These are phyloP conservation scores for Zymoseptoria crescenta DNA, from an alignment of 2,329 filamentous ascomycete genomes.

Conservation along the genomic window DNA sequence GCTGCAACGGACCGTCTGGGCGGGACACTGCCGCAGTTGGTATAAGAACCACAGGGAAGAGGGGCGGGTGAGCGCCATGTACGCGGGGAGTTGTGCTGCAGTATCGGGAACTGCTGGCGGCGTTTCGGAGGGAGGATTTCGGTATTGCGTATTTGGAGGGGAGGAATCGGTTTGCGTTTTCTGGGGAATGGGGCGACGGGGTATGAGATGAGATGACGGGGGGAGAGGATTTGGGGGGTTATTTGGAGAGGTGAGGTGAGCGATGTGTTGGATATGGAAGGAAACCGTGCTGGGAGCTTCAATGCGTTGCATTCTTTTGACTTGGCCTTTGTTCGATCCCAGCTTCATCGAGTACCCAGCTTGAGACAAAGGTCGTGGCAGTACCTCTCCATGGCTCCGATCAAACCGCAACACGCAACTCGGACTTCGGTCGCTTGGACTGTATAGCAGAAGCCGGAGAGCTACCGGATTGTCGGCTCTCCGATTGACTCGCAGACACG, in stretches of 20 bases:
- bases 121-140: constrained; percentile 41
- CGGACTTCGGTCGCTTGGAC: too few species aligned
- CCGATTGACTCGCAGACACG: too few species aligned
- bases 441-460: too few species aligned
- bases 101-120: constrained; percentile 7
- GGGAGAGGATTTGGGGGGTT: constrained; percentile 6
- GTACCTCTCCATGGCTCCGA: too few species aligned
- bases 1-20: constrained; percentile 36
- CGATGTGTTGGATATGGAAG: not conserved
- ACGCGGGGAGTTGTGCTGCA: constrained; percentile 13
- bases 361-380: too few species aligned
- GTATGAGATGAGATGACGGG: constrained; percentile 6
- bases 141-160: constrained; percentile 36
- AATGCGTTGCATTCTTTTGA: too few species aligned
- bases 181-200: constrained; percentile 38
- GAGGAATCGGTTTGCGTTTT: constrained; percentile 38
- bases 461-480: too few species aligned
- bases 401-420: too few species aligned
- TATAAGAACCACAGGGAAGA: constrained; percentile 11
- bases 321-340: too few species aligned
- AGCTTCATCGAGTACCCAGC: too few species aligned
- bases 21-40: constrained; percentile 11
- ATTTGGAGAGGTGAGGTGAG: constrained; percentile 27
- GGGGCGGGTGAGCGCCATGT: constrained; percentile 9
- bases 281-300: too few species aligned